Evolutionary conservation across 73 alveolate species (phyloP), one percentile per base, ranked within the genome.

Genomic region (Paramecium pentaurelia): DNA sequence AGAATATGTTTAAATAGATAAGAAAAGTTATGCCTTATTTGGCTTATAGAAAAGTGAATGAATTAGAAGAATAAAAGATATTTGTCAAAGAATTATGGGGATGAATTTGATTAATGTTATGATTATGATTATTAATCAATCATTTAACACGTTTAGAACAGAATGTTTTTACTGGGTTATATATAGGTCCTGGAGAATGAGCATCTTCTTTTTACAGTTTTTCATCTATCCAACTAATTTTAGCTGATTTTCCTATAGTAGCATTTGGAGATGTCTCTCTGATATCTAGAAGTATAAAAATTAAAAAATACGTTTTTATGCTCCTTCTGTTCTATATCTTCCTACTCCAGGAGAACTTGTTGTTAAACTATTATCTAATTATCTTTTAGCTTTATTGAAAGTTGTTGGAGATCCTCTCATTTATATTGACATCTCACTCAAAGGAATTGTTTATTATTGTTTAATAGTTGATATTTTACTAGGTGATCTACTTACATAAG

Each of bases 51-150:
- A 89, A 89, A 71, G 88, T 89, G 8, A 20, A 42, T 45, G 94
- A 89, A 12, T 71, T 71, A 12, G 94, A 89, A 42, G 47, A 77
- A 18, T 36, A 89, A 32, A 54, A 54, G 25, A 51, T 51, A 71
- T 28, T 89, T 42, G 54, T 89, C 4, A 89, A 71, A 83, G 94
- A 89, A 71, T 58, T 89, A 34, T 89, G 94, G 94, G 94, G 94
- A 34, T 89, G 94, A 89, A 28, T 6, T 64, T 11, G 11, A 18
- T 54, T 54, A 14, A n/a, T 54, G 20, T 54, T 16, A 54, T 18
- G 0, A 54, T 54, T 18, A 49, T 49, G 25, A 49, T 12, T 60
- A 60, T 60, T 12, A 28, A 71, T 32, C 8, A 45, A 42, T 80
- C 75, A 80, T 80, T 49, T 80, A 38, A 80, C 34, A 32, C 58